These are phyloP conservation scores for Stachybotrys echinatus DNA, from an alignment of 2,329 filamentous ascomycete species.

Conservation along the genomic window DNA sequence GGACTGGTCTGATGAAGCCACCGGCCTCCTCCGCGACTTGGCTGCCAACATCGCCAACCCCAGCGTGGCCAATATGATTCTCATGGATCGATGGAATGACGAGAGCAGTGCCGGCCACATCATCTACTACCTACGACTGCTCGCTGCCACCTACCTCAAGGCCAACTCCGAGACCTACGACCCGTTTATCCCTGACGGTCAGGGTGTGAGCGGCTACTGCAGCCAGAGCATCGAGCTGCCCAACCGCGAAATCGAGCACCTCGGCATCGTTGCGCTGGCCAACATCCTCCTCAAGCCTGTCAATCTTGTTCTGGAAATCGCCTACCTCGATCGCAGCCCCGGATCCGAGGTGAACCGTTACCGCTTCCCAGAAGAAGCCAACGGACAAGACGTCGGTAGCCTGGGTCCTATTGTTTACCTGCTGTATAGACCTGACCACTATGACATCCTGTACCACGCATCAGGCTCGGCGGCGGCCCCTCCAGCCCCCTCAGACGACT, in stretches of 20 bases:
- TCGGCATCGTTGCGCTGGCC: constrained; percentile 74
- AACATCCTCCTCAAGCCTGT: constrained; percentile 76
- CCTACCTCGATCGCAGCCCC: constrained; percentile 82
- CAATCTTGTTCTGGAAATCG: constrained; percentile 76
- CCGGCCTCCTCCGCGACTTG: constrained; percentile 61
- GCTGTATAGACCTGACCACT: constrained; percentile 74
- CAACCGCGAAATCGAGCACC: constrained; percentile 81
- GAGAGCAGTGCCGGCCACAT: constrained; percentile 62
- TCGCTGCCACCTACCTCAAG: constrained; percentile 83
- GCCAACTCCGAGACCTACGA: constrained; percentile 64
- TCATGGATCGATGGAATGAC: constrained; percentile 72
- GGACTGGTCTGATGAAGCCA: constrained; percentile 76
- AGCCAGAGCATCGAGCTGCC: constrained; percentile 65
- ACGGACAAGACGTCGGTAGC: constrained; percentile 34
- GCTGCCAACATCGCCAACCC: constrained; percentile 53
- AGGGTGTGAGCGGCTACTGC: constrained; percentile 63
- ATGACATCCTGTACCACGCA: constrained; percentile 76
- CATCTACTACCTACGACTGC: constrained; percentile 78
- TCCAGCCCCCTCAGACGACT: constrained; percentile 15
- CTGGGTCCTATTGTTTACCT: constrained; percentile 50
- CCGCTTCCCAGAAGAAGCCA: constrained; percentile 53
- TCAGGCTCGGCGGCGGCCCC: constrained; percentile 41
- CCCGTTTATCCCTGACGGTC: constrained; percentile 61
- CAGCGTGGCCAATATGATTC: constrained; percentile 44
- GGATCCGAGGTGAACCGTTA: constrained; percentile 72